These are phyloP conservation scores for Triticum urartu DNA, from an alignment of 176 grass and related monocot species.

Conservation along the genomic window DNA sequence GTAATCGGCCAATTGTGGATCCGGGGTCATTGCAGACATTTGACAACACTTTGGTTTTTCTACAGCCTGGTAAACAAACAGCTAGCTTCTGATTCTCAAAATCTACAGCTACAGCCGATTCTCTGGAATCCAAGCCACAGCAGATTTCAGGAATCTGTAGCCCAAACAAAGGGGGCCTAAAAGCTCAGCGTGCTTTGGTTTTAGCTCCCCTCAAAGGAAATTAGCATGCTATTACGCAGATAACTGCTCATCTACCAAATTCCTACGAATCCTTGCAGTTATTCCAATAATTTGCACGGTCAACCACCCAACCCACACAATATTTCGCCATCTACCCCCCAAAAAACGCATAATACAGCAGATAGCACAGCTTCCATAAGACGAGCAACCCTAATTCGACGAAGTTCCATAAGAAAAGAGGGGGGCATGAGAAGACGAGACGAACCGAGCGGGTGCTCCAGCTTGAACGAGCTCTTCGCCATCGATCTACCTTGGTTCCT, in stretches of 20 bases:
- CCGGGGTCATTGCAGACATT: too few species aligned
- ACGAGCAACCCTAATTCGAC: too few species aligned
- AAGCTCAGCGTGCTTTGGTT: background rate
- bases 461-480: conserved; percentile 94
- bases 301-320: background rate
- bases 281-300: background rate
- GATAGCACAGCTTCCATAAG: background rate
- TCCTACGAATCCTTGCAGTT: background rate
- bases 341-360: background rate
- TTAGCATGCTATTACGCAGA: background rate
- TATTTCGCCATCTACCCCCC: background rate
- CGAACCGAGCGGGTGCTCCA: conserved; percentile 92
- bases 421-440: background rate
- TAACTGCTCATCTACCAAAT: background rate
- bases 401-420: background rate
- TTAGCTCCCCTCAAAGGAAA: background rate
- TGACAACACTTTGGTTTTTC: too few species aligned
- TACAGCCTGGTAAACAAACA: too few species aligned
- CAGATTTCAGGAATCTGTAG: too few species aligned
- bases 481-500: conserved; percentile 45
- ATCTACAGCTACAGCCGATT: too few species aligned
- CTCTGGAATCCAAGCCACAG: too few species aligned
- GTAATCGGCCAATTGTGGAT: too few species aligned
- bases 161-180: too few species aligned
- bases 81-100: too few species aligned